Conservation (phyloP, 139 green algal genomes). For the Coccomyxa sp. region DNA sequence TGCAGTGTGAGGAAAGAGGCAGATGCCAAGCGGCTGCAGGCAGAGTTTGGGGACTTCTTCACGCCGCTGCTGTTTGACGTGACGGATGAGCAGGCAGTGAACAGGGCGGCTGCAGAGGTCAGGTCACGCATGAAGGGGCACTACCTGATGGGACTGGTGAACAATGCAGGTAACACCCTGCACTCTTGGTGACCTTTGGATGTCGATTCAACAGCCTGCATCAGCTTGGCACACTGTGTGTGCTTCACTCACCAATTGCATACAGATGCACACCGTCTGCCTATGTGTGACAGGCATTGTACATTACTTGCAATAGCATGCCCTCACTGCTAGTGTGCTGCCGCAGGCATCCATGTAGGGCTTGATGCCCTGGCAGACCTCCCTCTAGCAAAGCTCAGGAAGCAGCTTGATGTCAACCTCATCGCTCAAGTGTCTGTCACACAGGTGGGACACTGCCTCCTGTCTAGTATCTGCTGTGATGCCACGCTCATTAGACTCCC, state of each 20-base stretch:
- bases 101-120: not conserved
- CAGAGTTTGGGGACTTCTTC: slow-evolving; percentile 5
- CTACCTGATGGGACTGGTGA: slow-evolving; percentile 11
- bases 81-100: not conserved
- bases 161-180: slow-evolving; percentile 12
- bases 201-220: too few species aligned
- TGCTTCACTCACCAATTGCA: too few species aligned
- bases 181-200: too few species aligned
- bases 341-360: not conserved
- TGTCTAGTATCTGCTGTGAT: too few species aligned
- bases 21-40: not conserved
- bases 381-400: not conserved
- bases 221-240: too few species aligned
- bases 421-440: not conserved
- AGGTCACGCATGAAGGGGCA: slow-evolving; percentile 3
- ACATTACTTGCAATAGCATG: too few species aligned
- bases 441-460: not conserved
- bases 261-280: too few species aligned
- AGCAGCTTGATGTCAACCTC: not conserved
- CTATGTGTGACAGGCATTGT: too few species aligned
- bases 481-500: too few species aligned
- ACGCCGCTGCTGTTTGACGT: slow-evolving; percentile 15
- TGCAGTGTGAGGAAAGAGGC: not conserved
- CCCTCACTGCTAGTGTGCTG: too few species aligned
- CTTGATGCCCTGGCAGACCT: not conserved